Conservation (phyloP, 106 monocot species). For the Dendrobium huoshanense region DNA sequence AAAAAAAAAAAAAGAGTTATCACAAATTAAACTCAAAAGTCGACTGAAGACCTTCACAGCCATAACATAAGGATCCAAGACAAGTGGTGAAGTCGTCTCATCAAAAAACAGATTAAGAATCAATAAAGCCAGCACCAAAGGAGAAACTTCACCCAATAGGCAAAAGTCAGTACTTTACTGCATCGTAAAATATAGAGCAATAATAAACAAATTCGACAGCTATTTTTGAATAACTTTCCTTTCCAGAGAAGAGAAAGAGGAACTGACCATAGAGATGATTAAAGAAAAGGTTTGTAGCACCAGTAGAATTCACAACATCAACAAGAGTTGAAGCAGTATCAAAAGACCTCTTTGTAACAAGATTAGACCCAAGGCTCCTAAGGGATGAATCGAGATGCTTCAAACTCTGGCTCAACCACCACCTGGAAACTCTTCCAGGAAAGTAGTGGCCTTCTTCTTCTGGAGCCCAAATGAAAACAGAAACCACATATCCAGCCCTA, state of each 20-base stretch:
- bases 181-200: neutral
- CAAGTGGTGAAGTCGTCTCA: neutral
- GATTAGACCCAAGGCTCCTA: conserved; percentile 51
- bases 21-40: no score
- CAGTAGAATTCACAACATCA: conserved; percentile 44
- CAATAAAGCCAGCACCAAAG: no score
- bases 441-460: conserved; percentile 79
- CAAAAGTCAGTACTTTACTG: no score
- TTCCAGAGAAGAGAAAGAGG: neutral
- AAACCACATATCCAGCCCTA: conserved; percentile 53
- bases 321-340: conserved; percentile 57
- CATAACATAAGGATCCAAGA: neutral
- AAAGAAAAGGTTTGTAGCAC: conserved; percentile 66
- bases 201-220: neutral
- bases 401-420: conserved; percentile 88
- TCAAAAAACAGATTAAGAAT: no score
- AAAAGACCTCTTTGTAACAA: conserved; percentile 65
- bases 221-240: neutral
- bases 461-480: conserved; percentile 81
- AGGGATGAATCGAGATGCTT: conserved; percentile 63
- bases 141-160: no score
- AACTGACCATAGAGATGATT: conserved; percentile 85
- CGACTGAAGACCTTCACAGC: neutral
- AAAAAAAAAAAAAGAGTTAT: no score
- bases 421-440: conserved; percentile 87